Base-by-base conservation (phyloP, 1,139 yeast genomes). In the Scheffersomyces titani region DNA sequence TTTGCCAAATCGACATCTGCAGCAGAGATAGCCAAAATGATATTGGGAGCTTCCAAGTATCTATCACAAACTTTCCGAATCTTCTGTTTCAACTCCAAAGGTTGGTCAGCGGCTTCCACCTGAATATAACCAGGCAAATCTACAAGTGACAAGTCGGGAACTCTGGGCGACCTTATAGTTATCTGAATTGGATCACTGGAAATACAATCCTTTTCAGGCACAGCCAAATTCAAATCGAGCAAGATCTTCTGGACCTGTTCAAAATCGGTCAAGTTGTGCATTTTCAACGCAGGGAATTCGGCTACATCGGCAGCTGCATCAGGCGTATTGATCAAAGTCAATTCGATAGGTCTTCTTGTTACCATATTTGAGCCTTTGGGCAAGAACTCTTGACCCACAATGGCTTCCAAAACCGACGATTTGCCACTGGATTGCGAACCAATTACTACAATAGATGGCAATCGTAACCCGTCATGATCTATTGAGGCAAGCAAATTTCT, bases 391-490 rank as follows among this genome's bases (percentile, higher is more conserved):
- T 90, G 97, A 13, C 98, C 98, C 1, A 93, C 98, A 59, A 93
- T 89, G 18, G 97, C 86, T 70, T 93, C 98, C 58, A 93, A 80
- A 1, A 93, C 98, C 0, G 98, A 92, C 0, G 97, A 90, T 71
- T 93, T 93, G 54, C 99, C 99, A 53, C 97, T 91, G 11, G 97
- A 90, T 75, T 96, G 99, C 1, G 99, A 94, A 0, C 99, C 99
- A 63, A 96, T 86, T 1, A 96, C 99, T 19, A 96, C 99, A 64
- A 96, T 96, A 0, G 97, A 90, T 1, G 99, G 99, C 49, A 96
- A 77, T 61, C 88, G 90, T 51, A 94, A 78, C 13, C 91, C 84
- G 49, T 92, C 93, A 59, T 89, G 88, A 67, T 92, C 96, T 19
- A 96, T 86, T 59, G 85, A 86, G 57, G 90, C 84, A 55, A 96